A percentile compares a stretch with the other conserved stretches of the same genome.
phyloP scores from a whole-genome alignment of 2,329 filamentous ascomycete species.

The Nemania serpens region DNA sequence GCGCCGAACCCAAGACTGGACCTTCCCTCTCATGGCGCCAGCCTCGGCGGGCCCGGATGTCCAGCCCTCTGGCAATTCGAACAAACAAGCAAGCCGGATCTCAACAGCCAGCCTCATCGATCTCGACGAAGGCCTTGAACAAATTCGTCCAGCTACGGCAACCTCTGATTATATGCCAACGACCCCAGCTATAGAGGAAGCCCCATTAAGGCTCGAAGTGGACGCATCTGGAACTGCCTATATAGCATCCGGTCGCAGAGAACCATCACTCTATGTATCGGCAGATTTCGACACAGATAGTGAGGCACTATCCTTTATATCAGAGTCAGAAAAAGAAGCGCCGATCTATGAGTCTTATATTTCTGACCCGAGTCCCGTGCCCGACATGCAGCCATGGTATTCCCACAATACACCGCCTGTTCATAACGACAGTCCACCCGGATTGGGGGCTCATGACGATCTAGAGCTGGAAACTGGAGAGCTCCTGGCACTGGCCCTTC shows the following conservation, averaged over 20 bases:
- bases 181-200: not conserved
- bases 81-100: slow-evolving; percentile 2
- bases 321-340: slow-evolving; percentile 2
- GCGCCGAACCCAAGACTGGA: slow-evolving; percentile 3
- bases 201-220: not conserved
- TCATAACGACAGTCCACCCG: slow-evolving; percentile 1
- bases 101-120: slow-evolving; percentile 4
- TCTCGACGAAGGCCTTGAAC: not conserved
- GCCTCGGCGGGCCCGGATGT: not conserved
- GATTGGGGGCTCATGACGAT: not conserved
- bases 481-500: not conserved
- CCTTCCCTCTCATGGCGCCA: not conserved
- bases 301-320: slow-evolving; percentile 2
- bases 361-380: slow-evolving; percentile 1
- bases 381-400: slow-evolving; percentile 1
- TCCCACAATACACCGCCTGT: slow-evolving; percentile 1
- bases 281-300: slow-evolving; percentile 1
- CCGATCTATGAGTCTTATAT: not conserved
- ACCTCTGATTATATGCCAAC: not conserved
- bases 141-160: not conserved
- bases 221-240: not conserved
- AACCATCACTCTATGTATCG: slow-evolving; percentile 1
- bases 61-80: not conserved
- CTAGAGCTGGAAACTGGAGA: not conserved
- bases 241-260: not conserved